These are phyloP conservation scores for Hypoxylon intermedium DNA, from an alignment of 495 filamentous ascomycete genomes.

Conservation along the genomic window DNA sequence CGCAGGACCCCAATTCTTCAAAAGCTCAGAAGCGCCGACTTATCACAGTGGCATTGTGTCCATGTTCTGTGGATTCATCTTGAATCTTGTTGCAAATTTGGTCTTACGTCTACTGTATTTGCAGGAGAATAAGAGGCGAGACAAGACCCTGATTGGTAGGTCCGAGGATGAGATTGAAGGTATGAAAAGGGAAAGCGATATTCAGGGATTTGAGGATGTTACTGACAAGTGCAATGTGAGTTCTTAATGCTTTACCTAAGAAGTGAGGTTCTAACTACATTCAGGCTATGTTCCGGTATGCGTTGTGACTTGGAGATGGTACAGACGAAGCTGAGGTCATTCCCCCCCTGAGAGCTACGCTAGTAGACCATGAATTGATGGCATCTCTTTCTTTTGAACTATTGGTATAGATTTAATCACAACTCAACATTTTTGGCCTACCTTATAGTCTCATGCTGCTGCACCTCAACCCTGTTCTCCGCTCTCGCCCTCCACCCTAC, in stretches of 20 bases:
- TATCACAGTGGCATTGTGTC: constrained; percentile 30
- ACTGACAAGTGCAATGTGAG: constrained; percentile 43
- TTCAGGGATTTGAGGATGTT: constrained; percentile 43
- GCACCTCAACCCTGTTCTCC: constrained; percentile 7
- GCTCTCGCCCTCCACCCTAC: too few species aligned
- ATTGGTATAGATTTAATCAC: neutral
- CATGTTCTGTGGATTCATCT: constrained; percentile 33
- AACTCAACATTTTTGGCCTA: constrained; percentile 6
- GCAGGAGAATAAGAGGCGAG: constrained; percentile 35
- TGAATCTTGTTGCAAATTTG: constrained; percentile 35
- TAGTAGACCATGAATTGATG: too few species aligned
- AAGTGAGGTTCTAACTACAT: constrained; percentile 1
- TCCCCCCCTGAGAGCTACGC: too few species aligned
- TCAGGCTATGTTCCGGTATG: constrained; percentile 37
- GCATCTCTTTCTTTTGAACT: neutral
- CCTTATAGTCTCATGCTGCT: constrained; percentile 12
- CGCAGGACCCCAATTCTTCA: constrained; percentile 41
- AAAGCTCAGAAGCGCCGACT: constrained; percentile 18
- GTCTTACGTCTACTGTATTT: constrained; percentile 31
- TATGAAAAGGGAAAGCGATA: constrained; percentile 38
- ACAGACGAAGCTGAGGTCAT: neutral
- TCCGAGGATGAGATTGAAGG: constrained; percentile 31
- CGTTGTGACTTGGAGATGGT: constrained; percentile 1
- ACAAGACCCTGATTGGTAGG: constrained; percentile 30
- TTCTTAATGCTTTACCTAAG: neutral